Base-by-base conservation (phyloP, 768 basidiomycete species). In the Dictyophora rubrovolvata region DNA sequence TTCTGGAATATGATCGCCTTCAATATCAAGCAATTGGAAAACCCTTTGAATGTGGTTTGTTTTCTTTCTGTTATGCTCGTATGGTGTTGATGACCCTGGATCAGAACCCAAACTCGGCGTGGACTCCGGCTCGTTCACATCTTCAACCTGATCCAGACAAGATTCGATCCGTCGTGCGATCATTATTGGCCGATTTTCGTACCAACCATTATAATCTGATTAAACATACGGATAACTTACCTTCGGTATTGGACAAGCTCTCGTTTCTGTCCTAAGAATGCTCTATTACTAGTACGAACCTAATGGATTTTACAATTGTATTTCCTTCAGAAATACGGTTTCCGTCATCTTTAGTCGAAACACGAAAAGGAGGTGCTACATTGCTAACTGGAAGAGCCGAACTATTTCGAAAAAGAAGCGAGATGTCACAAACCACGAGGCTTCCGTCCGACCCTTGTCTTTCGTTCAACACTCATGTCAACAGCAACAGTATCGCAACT, bases 1-100 rank as follows among this genome's bases (percentile, higher is more conserved):
- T 59, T 59, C 21, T 59, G 57, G 57, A 22, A 35, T 18, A 59
- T 59, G 57, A 35, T 59, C 23, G 7, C 10, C 20, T 34, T 51
- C 20, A 59, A 59, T 36, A 20, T 59, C 20, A 36, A 35, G 17
- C 57, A 52, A 35, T 47, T 16, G 11, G 34, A 52, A 11, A 51
- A 50, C 22, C n/a, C 28, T n/a, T 51, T 48, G 28, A 18, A 37
- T 10, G 57, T 59, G 35, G 21, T 22, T 34, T 17, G 28, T 16
- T 7, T 21, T 4, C 17, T 59, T 17, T 52, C 16, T 37, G 7
- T 23, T 42, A 42, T 2, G 14, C 42, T 42, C n/a, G 2, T 42
- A 14, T 42, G 4, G n/a, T 42, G n/a, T n/a, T 42, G 14, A 42
- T 42, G 42, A 42, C 10, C n/a, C 14, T 37, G 10, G 28, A 28